These are phyloP conservation scores for Apiotrichum veenhuisii DNA, from an alignment of 1,284 basidiomycete genomes.

Conservation along the genomic window DNA sequence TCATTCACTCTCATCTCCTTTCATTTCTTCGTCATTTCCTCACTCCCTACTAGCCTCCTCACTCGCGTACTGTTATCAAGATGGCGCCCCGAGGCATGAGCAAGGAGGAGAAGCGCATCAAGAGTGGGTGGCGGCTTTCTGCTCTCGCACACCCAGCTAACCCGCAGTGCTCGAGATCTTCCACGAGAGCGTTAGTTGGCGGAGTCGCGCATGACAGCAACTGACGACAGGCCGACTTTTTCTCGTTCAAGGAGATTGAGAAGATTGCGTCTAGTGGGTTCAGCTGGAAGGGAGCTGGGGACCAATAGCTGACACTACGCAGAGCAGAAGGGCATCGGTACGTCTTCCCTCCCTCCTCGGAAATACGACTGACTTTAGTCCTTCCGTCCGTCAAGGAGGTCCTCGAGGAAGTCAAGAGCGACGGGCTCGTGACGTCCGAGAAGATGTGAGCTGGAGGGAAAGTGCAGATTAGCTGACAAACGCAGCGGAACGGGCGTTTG, in stretches of 20 bases:
- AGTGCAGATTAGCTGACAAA: conserved; percentile 13
- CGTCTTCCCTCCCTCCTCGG: conserved; percentile 19
- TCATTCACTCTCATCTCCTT: too few relatives aligned
- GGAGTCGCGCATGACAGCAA: neutral
- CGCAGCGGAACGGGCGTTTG: conserved; percentile 74
- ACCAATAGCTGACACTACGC: too few relatives aligned
- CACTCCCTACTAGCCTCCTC: neutral
- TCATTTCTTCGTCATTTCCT: neutral
- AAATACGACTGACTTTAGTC: conserved; percentile 53
- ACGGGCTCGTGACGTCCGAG: conserved; percentile 73
- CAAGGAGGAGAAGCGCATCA: conserved; percentile 47
- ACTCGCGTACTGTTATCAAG: conserved; percentile 11
- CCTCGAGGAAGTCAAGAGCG: conserved; percentile 74
- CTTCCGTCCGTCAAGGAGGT: conserved; percentile 85
- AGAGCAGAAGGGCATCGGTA: conserved; percentile 83
- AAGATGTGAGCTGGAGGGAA: conserved; percentile 59
- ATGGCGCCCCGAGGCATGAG: conserved; percentile 48
- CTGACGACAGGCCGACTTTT: conserved; percentile 72
- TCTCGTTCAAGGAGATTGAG: conserved; percentile 78
- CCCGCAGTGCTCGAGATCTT: conserved; percentile 72
- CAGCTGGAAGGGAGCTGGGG: conserved; percentile 7
- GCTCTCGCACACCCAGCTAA: neutral
- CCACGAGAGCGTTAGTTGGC: conserved; percentile 69
- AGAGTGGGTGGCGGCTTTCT: conserved; percentile 36
- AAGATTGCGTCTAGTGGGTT: conserved; percentile 55